Base-by-base conservation (phyloP, 148 eudicot genomes). In the Camellia japonica region DNA sequence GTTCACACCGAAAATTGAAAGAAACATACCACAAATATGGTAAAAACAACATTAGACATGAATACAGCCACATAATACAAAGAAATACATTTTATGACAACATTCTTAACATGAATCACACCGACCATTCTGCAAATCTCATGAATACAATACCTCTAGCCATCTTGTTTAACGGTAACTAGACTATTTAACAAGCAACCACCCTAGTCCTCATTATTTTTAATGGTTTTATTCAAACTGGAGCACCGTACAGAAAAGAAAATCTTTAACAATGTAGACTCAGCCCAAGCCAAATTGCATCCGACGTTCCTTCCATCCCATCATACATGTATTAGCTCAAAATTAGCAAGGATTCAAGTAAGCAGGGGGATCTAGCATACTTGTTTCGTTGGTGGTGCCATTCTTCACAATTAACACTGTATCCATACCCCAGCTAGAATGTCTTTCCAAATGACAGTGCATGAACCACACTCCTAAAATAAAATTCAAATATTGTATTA, bases 391-490 rank as follows among this genome's bases (percentile, higher is more conserved):
- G 13, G 51, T 74, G 51, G 64, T 3, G 3, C 77, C 77, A 14
- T 74, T 74, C 65, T 58, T 74, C 44, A 58, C 65, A 3, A 74
- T 74, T 6, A 74, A 7, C 2, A 12, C 77, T 5, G 19, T 41
- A 6, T 74, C 51, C 77, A 74, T 74, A 16, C 77, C 77, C 77
- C 77, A 74, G 4, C n/a, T 52, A 1, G 60, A 5, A 52, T 72
- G 75, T 42, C 60, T 52, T 6, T 72, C 75, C 9, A 71, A 49
- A 13, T 71, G 74, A 71, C 74, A 71, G 20, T 71, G 74, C 74
- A 71, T 71, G 16, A 72, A 58, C 77, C 77, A 74, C 14, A 74
- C 77, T 0, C 77, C 77, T 74, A 7, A 9, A 49, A 47, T 47
- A 10, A n/a, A 47, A 11, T 47, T 15, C 23, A 71, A 71, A 8